Conservation (phyloP, 75 land plant genomes). For the Adiantum capillusveneris region DNA sequence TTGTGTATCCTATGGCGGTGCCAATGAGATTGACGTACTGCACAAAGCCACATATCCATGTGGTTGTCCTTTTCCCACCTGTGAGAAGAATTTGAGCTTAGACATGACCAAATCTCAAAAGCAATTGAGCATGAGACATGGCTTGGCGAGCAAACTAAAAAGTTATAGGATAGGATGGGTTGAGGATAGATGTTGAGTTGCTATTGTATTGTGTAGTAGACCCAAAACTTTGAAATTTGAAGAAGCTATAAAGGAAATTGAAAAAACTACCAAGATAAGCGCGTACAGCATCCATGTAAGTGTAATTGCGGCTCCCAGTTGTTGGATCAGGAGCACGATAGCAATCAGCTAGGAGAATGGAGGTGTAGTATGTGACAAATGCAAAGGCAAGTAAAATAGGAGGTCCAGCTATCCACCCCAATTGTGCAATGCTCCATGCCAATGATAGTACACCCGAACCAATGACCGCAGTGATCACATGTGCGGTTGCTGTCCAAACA, state of each 20-base stretch:
- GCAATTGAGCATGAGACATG: too few species aligned
- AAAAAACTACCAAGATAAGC: constrained; percentile 26
- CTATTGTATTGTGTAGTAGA: too few species aligned
- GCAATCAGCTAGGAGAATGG: constrained; percentile 29
- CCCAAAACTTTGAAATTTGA: not conserved
- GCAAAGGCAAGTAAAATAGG: constrained; percentile 20
- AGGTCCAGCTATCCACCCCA: constrained; percentile 46
- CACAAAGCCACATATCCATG: constrained; percentile 56
- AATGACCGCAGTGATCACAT: constrained; percentile 60
- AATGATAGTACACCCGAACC: constrained; percentile 58
- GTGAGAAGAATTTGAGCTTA: not conserved
- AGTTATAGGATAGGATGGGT: too few species aligned
- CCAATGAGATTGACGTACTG: constrained; percentile 53
- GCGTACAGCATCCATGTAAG: constrained; percentile 41
- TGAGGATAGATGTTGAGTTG: too few species aligned
- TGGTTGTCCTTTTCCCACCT: not conserved
- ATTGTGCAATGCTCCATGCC: constrained; percentile 61
- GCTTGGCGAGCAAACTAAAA: too few species aligned
- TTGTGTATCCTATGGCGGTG: constrained; percentile 51
- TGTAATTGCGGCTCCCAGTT: constrained; percentile 35
- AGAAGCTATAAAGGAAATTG: not conserved
- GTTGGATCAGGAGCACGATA: constrained; percentile 24
- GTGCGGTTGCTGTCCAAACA: constrained; percentile 41
- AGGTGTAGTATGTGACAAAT: constrained; percentile 29
- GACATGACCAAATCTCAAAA: not conserved